Conservation (phyloP, 345 rosid genomes). For the Adansonia digitata region DNA sequence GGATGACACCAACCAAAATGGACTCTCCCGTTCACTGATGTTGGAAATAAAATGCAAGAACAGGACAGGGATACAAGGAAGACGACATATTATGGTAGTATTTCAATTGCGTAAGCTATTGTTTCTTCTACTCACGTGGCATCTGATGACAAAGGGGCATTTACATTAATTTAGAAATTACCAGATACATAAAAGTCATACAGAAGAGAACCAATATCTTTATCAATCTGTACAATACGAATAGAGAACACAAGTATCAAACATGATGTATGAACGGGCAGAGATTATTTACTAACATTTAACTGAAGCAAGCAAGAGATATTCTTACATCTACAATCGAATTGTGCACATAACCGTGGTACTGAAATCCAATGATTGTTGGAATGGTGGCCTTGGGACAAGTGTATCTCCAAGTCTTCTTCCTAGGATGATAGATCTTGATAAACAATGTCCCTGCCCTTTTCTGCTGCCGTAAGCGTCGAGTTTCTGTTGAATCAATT, state of each 20-base stretch:
- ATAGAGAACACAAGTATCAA: background rate
- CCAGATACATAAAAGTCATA: too few relatives aligned
- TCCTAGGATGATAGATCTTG: conserved; percentile 66
- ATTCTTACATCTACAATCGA: conserved; percentile 22
- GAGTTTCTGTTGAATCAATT: conserved; percentile 36
- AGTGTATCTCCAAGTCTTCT: conserved; percentile 71
- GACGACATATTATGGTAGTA: background rate
- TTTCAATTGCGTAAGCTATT: background rate
- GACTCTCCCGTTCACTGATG: background rate
- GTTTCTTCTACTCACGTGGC: background rate
- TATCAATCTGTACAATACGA: background rate
- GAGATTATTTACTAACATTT: background rate
- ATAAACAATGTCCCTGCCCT: conserved; percentile 47
- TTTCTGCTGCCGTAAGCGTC: conserved; percentile 40
- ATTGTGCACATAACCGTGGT: conserved; percentile 71
- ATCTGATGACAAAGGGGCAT: too few relatives aligned
- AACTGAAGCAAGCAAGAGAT: background rate
- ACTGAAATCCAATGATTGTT: conserved; percentile 49
- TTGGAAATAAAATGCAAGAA: background rate
- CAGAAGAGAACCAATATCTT: too few relatives aligned
- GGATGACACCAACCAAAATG: too few relatives aligned
- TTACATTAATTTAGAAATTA: background rate
- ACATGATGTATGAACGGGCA: background rate
- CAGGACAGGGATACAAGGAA: background rate
- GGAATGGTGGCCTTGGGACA: conserved; percentile 43